Conservation (phyloP, 2,329 filamentous ascomycete species). For the Trichoderma sp. region DNA sequence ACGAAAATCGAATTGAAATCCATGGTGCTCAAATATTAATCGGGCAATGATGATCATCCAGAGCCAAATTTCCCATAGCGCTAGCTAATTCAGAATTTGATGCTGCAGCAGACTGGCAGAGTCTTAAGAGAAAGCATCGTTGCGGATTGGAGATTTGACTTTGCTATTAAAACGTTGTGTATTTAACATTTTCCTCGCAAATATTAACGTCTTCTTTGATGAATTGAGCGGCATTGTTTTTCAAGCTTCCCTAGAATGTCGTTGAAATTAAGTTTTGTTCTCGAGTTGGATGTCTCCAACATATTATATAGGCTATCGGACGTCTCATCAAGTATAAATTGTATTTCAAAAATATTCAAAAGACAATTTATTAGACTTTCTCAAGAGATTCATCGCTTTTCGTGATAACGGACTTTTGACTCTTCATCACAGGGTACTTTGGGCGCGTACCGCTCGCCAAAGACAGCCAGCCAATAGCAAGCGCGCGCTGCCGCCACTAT, state of each 20-base stretch:
- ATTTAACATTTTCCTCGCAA: not conserved
- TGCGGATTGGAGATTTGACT: not conserved
- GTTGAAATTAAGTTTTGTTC: not conserved
- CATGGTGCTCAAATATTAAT: not conserved
- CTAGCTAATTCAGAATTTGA: not conserved
- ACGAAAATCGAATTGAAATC: not conserved
- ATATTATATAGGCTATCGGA: not conserved
- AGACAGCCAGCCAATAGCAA: slow-evolving; percentile 1
- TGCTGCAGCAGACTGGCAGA: not conserved
- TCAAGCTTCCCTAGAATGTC: not conserved
- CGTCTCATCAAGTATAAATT: not conserved
- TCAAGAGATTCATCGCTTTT: not conserved
- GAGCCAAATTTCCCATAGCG: not conserved
- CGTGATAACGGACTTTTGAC: not conserved
- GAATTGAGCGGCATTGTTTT: not conserved
- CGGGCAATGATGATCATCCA: not conserved
- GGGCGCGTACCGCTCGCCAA: not conserved
- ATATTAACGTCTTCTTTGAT: not conserved
- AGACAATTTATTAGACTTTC: not conserved
- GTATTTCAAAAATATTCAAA: not conserved
- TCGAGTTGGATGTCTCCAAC: not conserved
- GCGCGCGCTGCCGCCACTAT: not conserved
- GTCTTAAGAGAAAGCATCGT: not conserved
- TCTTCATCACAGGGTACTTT: not conserved
- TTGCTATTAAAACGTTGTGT: not conserved